Evolutionary conservation across 352 stramenopile species (phyloP), one percentile per base, ranked within the genome.

Genomic region (Phytophthora litchii): DNA sequence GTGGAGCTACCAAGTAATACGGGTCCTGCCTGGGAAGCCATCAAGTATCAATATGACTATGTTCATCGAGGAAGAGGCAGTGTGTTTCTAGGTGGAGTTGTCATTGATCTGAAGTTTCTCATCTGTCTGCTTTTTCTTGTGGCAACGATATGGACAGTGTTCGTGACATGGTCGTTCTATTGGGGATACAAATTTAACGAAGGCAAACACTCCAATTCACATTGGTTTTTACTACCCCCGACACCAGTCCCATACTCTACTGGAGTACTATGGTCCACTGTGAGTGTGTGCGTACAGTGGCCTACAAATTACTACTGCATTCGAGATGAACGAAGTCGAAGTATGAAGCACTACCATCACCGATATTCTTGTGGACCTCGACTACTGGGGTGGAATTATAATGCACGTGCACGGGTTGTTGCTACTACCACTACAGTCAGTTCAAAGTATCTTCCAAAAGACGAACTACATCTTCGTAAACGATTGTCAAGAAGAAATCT

Each of bases 221-320:
- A 50, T 7, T 69, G 41, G 42, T 37, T 38, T 23, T 14, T 66
- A 0, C 27, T 64, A 4, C 23, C 54, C 3, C 58, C 58, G 19
- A 71, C 59, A 0, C 64, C 64, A 3, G 68, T 71, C 0, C 43
- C 64, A 11, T 77, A 74, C 25, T 68, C 68, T 7, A 54, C 64
- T 20, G 64, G 55, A 10, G 23, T 52, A 0, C 44, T 77, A 3
- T 77, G 68, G 50, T 51, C 68, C 0, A 54, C 31, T 7, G 19
- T 67, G 16, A 67, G 60, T 31, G 36, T 77, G 35, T 71, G 64
- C n/a, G 52, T 74, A 5, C 60, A 72, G 6, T 74, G 68, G 68
- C 43, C 51, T 1, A 71, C 47, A 20, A 51, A 58, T 29, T 72
- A 58, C 35, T 77, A 54, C 35, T 69, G 52, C 19, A 62, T 74